Conservation (phyloP, 75 land plant genomes). For the Pinus taeda region DNA sequence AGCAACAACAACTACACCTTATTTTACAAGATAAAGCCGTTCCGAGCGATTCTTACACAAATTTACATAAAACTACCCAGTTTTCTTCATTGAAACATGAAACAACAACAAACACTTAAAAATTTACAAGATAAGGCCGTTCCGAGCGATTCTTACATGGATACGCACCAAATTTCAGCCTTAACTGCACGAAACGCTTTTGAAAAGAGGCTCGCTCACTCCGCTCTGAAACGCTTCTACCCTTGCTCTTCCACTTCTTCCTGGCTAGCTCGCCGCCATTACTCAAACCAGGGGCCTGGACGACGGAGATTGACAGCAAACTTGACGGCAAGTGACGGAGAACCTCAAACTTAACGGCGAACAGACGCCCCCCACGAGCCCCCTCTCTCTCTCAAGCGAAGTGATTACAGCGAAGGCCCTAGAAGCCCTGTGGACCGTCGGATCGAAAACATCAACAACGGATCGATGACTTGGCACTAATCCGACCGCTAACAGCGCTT, state of each 20-base stretch:
- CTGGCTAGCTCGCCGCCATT: constrained; percentile 4
- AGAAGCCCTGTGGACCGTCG: background rate
- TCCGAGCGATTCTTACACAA: background rate
- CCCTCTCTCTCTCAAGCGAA: background rate
- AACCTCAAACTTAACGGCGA: constrained; percentile 10
- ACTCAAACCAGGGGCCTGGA: constrained; percentile 1
- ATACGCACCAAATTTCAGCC: background rate
- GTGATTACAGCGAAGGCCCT: constrained; percentile 6
- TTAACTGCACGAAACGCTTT: no score
- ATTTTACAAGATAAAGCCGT: background rate
- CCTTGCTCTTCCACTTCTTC: background rate
- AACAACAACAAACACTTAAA: background rate
- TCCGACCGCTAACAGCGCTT: background rate
- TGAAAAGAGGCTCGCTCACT: background rate
- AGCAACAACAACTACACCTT: no score
- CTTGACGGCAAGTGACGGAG: constrained; percentile 6
- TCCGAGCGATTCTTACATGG: background rate
- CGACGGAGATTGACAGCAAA: constrained; percentile 6
- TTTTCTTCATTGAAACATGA: background rate
- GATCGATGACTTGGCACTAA: background rate
- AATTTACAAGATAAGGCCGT: background rate
- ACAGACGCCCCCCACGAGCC: background rate
- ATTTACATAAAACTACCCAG: no score
- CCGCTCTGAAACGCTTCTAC: background rate
- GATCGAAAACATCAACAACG: background rate